A percentile compares a stretch with the other conserved stretches of the same genome.
Conservation (phyloP, 768 basidiomycete species). For the Naematelia aurantialba region DNA sequence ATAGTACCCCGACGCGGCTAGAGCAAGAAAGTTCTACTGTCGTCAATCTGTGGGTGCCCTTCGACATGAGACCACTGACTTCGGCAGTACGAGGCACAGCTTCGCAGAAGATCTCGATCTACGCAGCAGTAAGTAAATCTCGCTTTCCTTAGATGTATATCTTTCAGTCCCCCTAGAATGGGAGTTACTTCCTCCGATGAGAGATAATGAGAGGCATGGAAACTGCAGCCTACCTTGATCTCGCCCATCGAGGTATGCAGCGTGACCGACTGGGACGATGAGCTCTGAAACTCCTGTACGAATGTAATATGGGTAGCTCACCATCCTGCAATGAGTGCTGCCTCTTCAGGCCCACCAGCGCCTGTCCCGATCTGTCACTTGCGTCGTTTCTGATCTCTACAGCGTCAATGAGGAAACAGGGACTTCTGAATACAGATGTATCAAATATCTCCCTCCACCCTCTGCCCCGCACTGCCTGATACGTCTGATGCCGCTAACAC, state of each 20-base stretch:
- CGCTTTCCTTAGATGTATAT: background rate
- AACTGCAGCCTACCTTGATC: conserved; percentile 70
- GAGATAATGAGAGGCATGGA: background rate
- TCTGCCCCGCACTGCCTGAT: too few relatives aligned
- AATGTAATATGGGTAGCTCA: background rate
- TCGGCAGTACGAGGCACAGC: conserved; percentile 92
- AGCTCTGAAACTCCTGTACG: too few relatives aligned
- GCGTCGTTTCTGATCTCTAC: too few relatives aligned
- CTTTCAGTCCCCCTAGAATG: too few relatives aligned
- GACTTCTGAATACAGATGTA: too few relatives aligned
- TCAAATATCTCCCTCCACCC: too few relatives aligned
- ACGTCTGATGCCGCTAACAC: too few relatives aligned
- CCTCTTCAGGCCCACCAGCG: too few relatives aligned
- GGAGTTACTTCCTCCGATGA: background rate
- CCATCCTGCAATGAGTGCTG: too few relatives aligned
- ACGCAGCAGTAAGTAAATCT: conserved; percentile 12
- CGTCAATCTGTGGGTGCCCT: conserved; percentile 2
- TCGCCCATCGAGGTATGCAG: conserved; percentile 92
- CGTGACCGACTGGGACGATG: conserved; percentile 70
- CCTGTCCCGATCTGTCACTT: too few relatives aligned
- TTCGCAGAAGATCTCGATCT: conserved; percentile 98
- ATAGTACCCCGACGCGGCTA: conserved; percentile 86
- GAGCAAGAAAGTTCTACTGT: conserved; percentile 83
- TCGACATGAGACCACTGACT: conserved; percentile 52
- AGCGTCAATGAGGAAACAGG: too few relatives aligned